A percentile compares a stretch with the other conserved stretches of the same genome.
phyloP scores from a whole-genome alignment of 75 land plant genomes.

The Selaginella tamariscina region DNA sequence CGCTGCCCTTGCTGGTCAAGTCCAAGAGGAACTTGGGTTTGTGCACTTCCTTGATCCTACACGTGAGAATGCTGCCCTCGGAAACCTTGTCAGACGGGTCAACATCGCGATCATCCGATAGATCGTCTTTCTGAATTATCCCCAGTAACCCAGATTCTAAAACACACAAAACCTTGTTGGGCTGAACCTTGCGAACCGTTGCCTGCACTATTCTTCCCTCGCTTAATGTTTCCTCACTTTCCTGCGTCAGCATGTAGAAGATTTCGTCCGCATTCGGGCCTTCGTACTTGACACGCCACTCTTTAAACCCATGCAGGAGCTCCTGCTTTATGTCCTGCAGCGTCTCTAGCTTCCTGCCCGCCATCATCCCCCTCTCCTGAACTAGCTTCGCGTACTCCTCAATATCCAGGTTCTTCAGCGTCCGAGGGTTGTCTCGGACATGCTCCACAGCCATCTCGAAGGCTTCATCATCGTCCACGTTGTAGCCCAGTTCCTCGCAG shows the following conservation, averaged over 20 bases:
- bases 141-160: conserved; percentile 83
- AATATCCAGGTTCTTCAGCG: conserved; percentile 41
- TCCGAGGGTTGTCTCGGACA: conserved; percentile 51
- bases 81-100: conserved; percentile 38
- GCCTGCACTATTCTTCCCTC: conserved; percentile 72
- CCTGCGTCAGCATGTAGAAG: conserved; percentile 70
- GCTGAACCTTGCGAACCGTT: conserved; percentile 53
- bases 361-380: conserved; percentile 16
- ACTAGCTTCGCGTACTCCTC: conserved; percentile 41
- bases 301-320: conserved; percentile 67
- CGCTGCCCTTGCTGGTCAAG: conserved; percentile 44
- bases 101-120: conserved; percentile 46
- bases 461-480: conserved; percentile 58
- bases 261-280: conserved; percentile 60
- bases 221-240: conserved; percentile 62
- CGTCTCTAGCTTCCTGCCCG: conserved; percentile 40
- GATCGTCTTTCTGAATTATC: conserved; percentile 46
- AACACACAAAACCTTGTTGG: conserved; percentile 41
- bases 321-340: conserved; percentile 55
- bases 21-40: conserved; percentile 35
- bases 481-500: conserved; percentile 33
- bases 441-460: conserved; percentile 91
- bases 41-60: conserved; percentile 50
- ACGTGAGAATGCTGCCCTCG: conserved; percentile 70
- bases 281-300: conserved; percentile 48